Evolutionary conservation across 345 rosid species (phyloP), one percentile per base, ranked within the genome.

Genomic region (Dovyalis caffra): DNA sequence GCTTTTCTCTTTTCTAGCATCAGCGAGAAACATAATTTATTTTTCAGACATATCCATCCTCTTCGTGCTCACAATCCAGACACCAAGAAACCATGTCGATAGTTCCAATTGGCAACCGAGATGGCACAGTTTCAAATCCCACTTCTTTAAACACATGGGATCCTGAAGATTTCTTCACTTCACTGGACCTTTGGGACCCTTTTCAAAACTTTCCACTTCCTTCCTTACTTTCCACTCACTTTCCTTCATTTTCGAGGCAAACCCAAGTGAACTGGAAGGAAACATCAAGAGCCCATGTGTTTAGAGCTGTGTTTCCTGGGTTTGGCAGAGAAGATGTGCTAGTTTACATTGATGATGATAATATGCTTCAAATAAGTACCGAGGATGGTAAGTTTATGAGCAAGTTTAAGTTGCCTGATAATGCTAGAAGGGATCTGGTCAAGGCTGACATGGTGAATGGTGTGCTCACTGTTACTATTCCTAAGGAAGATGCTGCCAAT

Each of bases 331-430:
- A 47, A 1, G 80, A 76, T 37, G 83, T 80, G 57, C 31, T 80
- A 32, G 79, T 80, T 28, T 53, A 33, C 35, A 67, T 80, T 1
- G 83, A 80, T 37, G 83, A 80, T 11, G 74, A 72, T 0, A 58
- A 72, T 32, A 32, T 47, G 66, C 80, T 80, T 18, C 77, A 80
- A 31, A 67, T 80, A 6, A 76, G 80, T 10, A 80, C 79, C 1
- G 80, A 80, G 70, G 62, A 53, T 43, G 83, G 83, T 9, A 63
- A 67, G 9, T 80, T 80, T 26, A 40, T 68, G 83, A 80, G 77
- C 66, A 66, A 25, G 70, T 80, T 80, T 34, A 76, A 67, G 83
- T 3, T 80, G 43, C 83, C 83, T 31, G 77, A 67, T 0, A 38
- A 76, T 51, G 74, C 74, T 12, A 71, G 31, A 40, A 72, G 79